Evolutionary conservation across 2,329 filamentous ascomycete genomes (phyloP).

Genomic region (Didymella exigua): DNA sequence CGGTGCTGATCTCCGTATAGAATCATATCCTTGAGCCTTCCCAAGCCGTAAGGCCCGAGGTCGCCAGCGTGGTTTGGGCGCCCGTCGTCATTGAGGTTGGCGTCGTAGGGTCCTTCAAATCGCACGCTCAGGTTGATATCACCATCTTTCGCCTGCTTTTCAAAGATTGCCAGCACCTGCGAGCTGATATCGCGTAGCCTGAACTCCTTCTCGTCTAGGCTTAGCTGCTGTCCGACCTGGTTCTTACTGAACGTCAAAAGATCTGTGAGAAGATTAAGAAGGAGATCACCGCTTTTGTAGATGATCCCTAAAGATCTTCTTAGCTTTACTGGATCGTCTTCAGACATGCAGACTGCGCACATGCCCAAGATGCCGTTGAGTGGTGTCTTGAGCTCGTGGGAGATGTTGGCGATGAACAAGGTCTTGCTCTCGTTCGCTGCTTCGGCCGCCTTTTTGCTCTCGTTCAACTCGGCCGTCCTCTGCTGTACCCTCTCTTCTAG

Average conservation of each 20-base stretch:
- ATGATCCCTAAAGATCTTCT: conserved; percentile 85
- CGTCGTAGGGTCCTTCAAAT: conserved; percentile 63
- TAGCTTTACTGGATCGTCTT: conserved; percentile 77
- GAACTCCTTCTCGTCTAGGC: conserved; percentile 84
- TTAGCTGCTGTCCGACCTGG: conserved; percentile 84
- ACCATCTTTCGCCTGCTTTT: conserved; percentile 84
- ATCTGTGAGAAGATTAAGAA: conserved; percentile 87
- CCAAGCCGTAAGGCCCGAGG: conserved; percentile 68
- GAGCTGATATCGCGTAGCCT: conserved; percentile 80
- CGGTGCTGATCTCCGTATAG: conserved; percentile 92
- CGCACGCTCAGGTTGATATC: conserved; percentile 74
- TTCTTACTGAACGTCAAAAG: conserved; percentile 93
- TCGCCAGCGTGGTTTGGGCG: conserved; percentile 57
- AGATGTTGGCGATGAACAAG: conserved; percentile 94
- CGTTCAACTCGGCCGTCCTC: conserved; percentile 81
- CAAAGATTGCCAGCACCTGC: conserved; percentile 84
- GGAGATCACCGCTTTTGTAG: conserved; percentile 83
- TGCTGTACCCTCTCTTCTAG: conserved; percentile 84
- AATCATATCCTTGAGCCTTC: conserved; percentile 80
- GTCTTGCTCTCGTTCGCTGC: conserved; percentile 98
- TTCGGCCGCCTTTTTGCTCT: conserved; percentile 89
- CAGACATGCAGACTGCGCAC: conserved; percentile 91
- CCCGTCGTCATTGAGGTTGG: conserved; percentile 46
- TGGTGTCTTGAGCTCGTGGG: conserved; percentile 86
- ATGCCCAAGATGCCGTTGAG: conserved; percentile 95